Conservation (phyloP, 108 stramenopile genomes). For the Asterionellopsis glacialis region DNA sequence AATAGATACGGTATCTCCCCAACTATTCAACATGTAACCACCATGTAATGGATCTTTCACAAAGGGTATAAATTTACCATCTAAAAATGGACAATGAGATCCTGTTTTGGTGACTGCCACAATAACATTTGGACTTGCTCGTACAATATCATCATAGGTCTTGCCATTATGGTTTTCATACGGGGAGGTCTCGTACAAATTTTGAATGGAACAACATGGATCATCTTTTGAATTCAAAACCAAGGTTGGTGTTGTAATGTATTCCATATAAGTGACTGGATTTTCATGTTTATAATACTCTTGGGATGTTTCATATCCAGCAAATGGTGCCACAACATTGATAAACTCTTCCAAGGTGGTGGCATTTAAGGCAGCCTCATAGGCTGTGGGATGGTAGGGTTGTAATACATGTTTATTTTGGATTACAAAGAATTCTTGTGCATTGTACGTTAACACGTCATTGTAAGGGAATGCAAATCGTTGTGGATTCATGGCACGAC, state of each 20-base stretch:
- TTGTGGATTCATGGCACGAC: conserved; percentile 1
- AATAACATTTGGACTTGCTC: conserved; percentile 23
- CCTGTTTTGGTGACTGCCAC: conserved; percentile 44
- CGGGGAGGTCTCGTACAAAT: conserved; percentile 37
- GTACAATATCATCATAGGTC: conserved; percentile 33
- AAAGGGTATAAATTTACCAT: conserved; percentile 20
- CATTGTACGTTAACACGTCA: conserved; percentile 9
- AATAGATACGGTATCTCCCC: conserved; percentile 32
- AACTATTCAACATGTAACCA: conserved; percentile 40
- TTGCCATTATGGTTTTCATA: conserved; percentile 29
- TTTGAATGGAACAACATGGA: conserved; percentile 41
- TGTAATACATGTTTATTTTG: no score
- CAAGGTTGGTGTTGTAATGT: conserved; percentile 40
- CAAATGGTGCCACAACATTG: conserved; percentile 31
- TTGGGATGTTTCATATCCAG: conserved; percentile 32
- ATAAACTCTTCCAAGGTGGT: conserved; percentile 35
- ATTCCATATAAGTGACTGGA: conserved; percentile 34
- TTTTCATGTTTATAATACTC: conserved; percentile 37
- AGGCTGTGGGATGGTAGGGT: no score
- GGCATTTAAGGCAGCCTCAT: no score
- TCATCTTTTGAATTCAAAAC: conserved; percentile 47
- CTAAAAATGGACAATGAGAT: conserved; percentile 44
- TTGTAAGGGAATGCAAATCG: conserved; percentile 17
- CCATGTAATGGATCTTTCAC: conserved; percentile 34
- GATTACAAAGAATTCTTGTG: conserved; percentile 1